Evolutionary conservation across 805 yeast species (phyloP).

Genomic region (Saturnispora hagleri): DNA sequence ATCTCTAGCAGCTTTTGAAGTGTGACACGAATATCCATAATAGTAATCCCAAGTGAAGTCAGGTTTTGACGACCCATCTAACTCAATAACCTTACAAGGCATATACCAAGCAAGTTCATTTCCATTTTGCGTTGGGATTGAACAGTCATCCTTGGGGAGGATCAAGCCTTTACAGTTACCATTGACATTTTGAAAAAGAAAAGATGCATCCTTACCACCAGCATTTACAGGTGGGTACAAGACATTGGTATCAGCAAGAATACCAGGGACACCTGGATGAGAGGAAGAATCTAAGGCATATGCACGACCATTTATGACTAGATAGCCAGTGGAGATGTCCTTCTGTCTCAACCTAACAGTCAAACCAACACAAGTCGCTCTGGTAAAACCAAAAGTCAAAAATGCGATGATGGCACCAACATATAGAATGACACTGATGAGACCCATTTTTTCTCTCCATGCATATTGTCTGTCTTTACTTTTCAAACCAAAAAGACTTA

Average conservation of each 20-base stretch:
- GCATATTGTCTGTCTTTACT: conserved; percentile 82
- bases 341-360: conserved; percentile 46
- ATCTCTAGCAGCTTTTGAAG: conserved; percentile 57
- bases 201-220: conserved; percentile 79
- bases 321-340: conserved; percentile 48
- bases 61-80: conserved; percentile 63
- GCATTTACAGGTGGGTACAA: conserved; percentile 81
- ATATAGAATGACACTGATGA: conserved; percentile 63
- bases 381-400: conserved; percentile 84
- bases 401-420: conserved; percentile 76
- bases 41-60: conserved; percentile 58
- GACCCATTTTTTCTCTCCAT: conserved; percentile 93
- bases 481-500: conserved; percentile 66
- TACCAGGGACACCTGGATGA: conserved; percentile 81
- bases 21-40: conserved; percentile 88
- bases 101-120: conserved; percentile 86
- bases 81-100: conserved; percentile 71
- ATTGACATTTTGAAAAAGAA: conserved; percentile 84
- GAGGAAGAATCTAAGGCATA: conserved; percentile 57
- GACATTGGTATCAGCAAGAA: conserved; percentile 57
- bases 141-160: conserved; percentile 53
- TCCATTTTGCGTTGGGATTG: conserved; percentile 54
- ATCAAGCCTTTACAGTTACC: conserved; percentile 81
- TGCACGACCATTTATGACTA: conserved; percentile 77
- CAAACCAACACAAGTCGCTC: conserved; percentile 56